Conservation (phyloP, 2,329 filamentous ascomycete species). For the Hymenoscyphus infarciens region DNA sequence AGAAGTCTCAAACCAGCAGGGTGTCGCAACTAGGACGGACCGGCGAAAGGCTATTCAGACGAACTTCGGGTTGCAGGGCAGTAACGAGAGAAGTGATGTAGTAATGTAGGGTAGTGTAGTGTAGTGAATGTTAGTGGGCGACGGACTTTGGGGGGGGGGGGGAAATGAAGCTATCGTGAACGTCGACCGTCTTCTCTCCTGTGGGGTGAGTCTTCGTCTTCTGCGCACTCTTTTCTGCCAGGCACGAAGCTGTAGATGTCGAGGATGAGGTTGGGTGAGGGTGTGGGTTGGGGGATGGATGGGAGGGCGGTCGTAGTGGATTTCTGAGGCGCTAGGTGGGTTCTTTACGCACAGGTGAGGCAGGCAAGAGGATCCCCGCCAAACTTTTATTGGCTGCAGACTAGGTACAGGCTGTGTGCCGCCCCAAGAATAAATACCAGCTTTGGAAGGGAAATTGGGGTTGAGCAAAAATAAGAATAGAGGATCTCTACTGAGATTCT, state of each 20-base stretch:
- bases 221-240: background rate
- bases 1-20: constrained; percentile 4
- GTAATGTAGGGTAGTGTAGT: background rate
- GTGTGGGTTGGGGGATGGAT: no score
- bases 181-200: background rate
- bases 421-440: background rate
- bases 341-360: background rate
- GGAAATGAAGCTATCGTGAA: background rate
- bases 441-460: background rate
- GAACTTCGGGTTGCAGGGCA: background rate
- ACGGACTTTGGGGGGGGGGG: no score
- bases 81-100: background rate
- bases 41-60: constrained; percentile 4
- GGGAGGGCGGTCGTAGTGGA: background rate
- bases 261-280: background rate
- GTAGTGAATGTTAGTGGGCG: background rate
- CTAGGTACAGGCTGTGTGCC: background rate
- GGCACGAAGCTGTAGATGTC: background rate
- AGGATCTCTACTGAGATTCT: no score
- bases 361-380: background rate
- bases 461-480: background rate
- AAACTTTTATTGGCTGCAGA: background rate
- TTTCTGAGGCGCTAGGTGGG: background rate
- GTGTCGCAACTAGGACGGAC: constrained; percentile 9
- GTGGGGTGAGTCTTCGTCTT: background rate